Percentiles rank a stretch among this genome's conserved stretches.
Evolutionary conservation across 2,329 filamentous ascomycete species (phyloP).

Genomic region (Pseudocercospora eumusae): DNA sequence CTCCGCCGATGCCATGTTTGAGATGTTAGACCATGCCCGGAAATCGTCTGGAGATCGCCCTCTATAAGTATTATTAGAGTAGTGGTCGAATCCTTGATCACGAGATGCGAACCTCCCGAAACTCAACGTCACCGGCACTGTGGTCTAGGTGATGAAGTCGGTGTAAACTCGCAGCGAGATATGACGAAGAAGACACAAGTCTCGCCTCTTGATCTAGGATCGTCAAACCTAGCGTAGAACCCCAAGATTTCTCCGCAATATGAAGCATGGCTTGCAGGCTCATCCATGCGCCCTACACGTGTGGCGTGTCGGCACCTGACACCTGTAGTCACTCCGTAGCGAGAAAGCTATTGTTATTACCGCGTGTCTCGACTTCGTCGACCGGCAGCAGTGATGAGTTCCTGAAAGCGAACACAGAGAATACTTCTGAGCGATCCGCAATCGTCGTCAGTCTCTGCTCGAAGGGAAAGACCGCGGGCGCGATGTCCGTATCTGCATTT

Average conservation of each 20-base stretch:
- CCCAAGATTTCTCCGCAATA: not conserved
- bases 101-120: not conserved
- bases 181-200: not conserved
- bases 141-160: not conserved
- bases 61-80: not conserved
- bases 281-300: not conserved
- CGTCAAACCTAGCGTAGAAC: not conserved
- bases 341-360: not conserved
- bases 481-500: no score
- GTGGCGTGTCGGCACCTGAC: not conserved
- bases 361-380: not conserved
- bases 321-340: not conserved
- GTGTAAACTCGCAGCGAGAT: not conserved
- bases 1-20: slow-evolving; percentile 3
- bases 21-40: not conserved
- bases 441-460: no score
- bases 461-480: no score
- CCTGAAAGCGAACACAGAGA: no score
- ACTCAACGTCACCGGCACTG: not conserved
- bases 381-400: not conserved
- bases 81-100: not conserved
- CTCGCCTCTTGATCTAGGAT: not conserved
- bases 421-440: no score
- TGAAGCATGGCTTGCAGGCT: not conserved
- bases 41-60: no score